Conservation (phyloP, 2,329 filamentous ascomycete genomes). For the Leptographium galeiforme region DNA sequence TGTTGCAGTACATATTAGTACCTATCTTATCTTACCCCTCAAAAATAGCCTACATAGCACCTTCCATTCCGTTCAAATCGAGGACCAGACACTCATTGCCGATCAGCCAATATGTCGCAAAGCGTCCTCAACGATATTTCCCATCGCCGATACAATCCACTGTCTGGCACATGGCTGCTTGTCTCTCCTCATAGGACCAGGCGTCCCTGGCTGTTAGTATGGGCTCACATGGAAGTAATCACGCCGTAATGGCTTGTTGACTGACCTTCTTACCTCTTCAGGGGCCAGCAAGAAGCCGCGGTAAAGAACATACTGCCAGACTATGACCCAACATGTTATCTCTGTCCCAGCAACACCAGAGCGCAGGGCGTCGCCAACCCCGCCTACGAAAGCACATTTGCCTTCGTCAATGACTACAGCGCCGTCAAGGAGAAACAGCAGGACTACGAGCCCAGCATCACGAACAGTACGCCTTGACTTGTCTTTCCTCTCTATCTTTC, state of each 20-base stretch:
- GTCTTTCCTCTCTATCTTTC: too few relatives aligned
- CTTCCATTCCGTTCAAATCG: too few relatives aligned
- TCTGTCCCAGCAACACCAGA: conserved; percentile 83
- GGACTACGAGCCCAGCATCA: conserved; percentile 47
- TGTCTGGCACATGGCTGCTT: conserved; percentile 81
- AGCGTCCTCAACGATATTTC: conserved; percentile 88
- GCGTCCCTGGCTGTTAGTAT: conserved; percentile 86
- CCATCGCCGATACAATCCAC: conserved; percentile 83
- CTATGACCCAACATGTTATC: conserved; percentile 83
- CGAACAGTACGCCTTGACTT: neutral
- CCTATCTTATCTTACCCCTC: too few relatives aligned
- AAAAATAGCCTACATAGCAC: too few relatives aligned
- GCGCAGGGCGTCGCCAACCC: conserved; percentile 82
- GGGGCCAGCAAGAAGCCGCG: conserved; percentile 64
- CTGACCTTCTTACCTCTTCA: conserved; percentile 19
- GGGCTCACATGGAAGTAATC: neutral
- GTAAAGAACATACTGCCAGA: conserved; percentile 56
- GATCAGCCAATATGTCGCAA: conserved; percentile 46
- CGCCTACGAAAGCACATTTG: conserved; percentile 73
- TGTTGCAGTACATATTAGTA: too few relatives aligned
- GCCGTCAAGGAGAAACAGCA: conserved; percentile 90
- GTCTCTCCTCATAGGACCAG: conserved; percentile 95
- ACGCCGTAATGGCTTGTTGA: neutral
- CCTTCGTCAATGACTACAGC: conserved; percentile 96
- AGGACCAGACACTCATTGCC: neutral